Evolutionary conservation across 371 early-diverging fungal genomes (phyloP).

Genomic region (Mucor velutinosus): DNA sequence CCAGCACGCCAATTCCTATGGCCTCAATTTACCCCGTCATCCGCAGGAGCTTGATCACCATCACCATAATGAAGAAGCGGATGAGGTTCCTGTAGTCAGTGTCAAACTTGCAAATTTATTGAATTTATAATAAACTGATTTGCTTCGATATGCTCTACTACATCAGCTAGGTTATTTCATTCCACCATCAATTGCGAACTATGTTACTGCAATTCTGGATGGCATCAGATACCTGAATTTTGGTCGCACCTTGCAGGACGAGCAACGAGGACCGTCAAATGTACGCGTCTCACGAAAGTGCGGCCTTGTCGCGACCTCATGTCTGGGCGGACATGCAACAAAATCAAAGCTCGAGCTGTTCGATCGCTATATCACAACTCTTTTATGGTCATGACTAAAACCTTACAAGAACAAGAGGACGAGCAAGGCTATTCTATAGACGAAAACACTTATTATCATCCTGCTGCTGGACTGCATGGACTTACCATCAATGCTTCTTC

Average conservation of each 20-base stretch:
- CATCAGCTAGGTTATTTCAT: too few relatives aligned
- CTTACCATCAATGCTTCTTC: not conserved
- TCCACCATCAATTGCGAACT: too few relatives aligned
- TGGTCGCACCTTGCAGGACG: too few relatives aligned
- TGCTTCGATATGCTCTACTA: not conserved
- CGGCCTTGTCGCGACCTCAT: too few relatives aligned
- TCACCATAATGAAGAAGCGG: not conserved
- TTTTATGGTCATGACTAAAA: not conserved
- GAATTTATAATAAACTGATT: not conserved
- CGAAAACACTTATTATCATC: not conserved
- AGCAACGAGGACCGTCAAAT: too few relatives aligned
- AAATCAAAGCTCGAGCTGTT: too few relatives aligned
- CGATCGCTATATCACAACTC: not conserved
- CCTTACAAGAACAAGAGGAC: not conserved
- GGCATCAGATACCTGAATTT: too few relatives aligned
- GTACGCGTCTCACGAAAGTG: too few relatives aligned
- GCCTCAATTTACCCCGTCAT: not conserved
- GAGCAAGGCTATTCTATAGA: not conserved
- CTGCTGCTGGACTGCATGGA: not conserved
- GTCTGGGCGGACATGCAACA: too few relatives aligned
- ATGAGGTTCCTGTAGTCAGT: not conserved
- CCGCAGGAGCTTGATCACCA: not conserved
- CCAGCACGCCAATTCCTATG: not conserved
- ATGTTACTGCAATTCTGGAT: too few relatives aligned
- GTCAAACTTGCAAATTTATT: constrained; percentile 9